A percentile compares a stretch with the other conserved stretches of the same genome.
Conservation (phyloP, 768 basidiomycete genomes). For the Tubosaeta brunneosetosa region DNA sequence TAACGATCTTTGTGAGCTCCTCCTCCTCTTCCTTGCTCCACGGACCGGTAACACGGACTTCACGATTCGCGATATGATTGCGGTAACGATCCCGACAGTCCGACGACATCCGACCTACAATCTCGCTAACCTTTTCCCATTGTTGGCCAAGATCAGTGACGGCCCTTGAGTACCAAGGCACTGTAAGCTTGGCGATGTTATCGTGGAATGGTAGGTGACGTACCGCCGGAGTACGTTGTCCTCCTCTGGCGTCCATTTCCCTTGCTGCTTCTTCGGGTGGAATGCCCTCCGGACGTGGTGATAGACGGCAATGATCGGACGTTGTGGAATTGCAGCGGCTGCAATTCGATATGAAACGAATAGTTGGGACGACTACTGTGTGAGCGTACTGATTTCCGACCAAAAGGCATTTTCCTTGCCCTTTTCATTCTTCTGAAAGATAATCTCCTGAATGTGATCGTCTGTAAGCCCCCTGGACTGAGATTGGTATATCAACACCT, state of each 20-base stretch:
- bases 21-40: constrained; percentile 84
- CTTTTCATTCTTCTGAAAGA: constrained; percentile 64
- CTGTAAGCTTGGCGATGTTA: constrained; percentile 2
- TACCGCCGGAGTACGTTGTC: constrained; percentile 62
- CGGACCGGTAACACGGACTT: constrained; percentile 56
- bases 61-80: constrained; percentile 71
- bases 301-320: constrained; percentile 81
- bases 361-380: neutral
- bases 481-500: constrained; percentile 2
- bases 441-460: constrained; percentile 55
- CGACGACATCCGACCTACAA: constrained; percentile 69
- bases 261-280: constrained; percentile 67
- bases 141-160: constrained; percentile 65
- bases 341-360: constrained; percentile 6
- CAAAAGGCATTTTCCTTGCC: constrained; percentile 66
- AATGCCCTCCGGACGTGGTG: constrained; percentile 69
- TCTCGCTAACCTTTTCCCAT: constrained; percentile 73
- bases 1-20: constrained; percentile 67
- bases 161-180: constrained; percentile 42
- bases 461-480: constrained; percentile 51
- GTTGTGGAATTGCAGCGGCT: constrained; percentile 69
- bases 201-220: constrained; percentile 19
- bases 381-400: constrained; percentile 67
- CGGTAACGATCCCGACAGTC: constrained; percentile 86
- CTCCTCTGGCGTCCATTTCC: constrained; percentile 64